phyloP scores from a whole-genome alignment of 225 moss, liverwort and hornwort species.

The Physcomitrellopsis africana region DNA sequence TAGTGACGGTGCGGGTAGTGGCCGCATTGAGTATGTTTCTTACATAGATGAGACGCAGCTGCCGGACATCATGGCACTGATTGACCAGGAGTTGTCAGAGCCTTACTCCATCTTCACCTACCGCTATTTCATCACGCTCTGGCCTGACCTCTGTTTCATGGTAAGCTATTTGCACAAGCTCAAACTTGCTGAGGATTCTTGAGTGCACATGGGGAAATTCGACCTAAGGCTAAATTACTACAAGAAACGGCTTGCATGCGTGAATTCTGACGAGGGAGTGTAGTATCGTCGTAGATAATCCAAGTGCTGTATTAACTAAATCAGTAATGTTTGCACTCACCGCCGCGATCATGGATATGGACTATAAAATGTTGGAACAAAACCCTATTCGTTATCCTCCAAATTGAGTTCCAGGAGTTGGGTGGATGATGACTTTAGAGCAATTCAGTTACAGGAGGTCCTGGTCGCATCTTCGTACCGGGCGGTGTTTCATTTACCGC shows the following conservation, averaged over 20 bases:
- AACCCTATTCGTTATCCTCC: slow-evolving; percentile 13
- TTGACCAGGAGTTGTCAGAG: slow-evolving; percentile 97
- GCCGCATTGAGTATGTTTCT: slow-evolving; percentile 55
- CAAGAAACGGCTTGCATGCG: background rate
- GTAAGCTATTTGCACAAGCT: slow-evolving; percentile 32
- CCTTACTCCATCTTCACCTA: slow-evolving; percentile 99
- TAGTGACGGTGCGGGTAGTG: slow-evolving; percentile 15
- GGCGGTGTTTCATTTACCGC: background rate
- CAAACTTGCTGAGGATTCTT: background rate
- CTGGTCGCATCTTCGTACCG: background rate
- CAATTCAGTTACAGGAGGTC: slow-evolving; percentile 4
- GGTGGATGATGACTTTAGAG: background rate
- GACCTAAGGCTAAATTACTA: background rate
- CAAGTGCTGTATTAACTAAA: too few relatives aligned
- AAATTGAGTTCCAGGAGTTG: background rate
- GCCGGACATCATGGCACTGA: slow-evolving; percentile 88
- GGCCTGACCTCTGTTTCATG: slow-evolving; percentile 98
- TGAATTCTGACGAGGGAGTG: background rate
- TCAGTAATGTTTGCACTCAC: too few relatives aligned
- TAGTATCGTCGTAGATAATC: too few relatives aligned
- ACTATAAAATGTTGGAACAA: background rate
- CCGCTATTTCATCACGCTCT: slow-evolving; percentile 94
- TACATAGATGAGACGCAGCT: slow-evolving; percentile 95
- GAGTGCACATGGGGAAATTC: background rate
- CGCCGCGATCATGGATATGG: too few relatives aligned